A percentile compares a stretch with the other conserved stretches of the same genome.
Conservation (phyloP, 345 rosid species). For the Sisymbrium altissimum region DNA sequence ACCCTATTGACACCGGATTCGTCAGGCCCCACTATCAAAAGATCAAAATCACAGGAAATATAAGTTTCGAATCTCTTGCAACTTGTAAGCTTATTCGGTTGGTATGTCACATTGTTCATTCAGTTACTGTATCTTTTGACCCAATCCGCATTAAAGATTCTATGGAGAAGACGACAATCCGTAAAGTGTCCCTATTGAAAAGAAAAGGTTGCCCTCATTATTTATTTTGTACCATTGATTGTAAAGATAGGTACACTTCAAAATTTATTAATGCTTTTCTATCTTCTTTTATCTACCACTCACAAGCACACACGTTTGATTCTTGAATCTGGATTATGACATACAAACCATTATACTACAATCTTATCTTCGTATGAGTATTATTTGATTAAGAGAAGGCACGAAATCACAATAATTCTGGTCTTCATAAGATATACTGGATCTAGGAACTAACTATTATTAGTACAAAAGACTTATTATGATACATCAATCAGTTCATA, state of each 20-base stretch:
- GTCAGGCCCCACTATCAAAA: not conserved
- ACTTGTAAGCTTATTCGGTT: not conserved
- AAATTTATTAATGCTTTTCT: not conserved
- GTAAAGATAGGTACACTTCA: not conserved
- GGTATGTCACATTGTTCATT: not conserved
- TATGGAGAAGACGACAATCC: not conserved
- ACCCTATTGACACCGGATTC: too few relatives aligned
- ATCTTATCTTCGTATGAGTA: not conserved
- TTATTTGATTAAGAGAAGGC: not conserved
- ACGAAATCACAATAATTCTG: not conserved
- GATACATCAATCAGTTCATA: not conserved
- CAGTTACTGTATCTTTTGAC: constrained; percentile 6
- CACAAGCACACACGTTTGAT: not conserved
- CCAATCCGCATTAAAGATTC: not conserved
- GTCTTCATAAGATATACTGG: too few relatives aligned
- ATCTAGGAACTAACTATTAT: not conserved
- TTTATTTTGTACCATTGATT: not conserved
- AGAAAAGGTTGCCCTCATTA: not conserved
- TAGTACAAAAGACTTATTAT: not conserved
- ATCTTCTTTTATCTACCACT: not conserved
- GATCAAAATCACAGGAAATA: not conserved
- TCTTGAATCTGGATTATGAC: not conserved
- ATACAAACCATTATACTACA: not conserved
- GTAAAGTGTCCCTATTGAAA: not conserved
- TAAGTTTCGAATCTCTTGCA: not conserved